phyloP scores from a whole-genome alignment of 179 eudicot species.

The Silene coronaria region DNA sequence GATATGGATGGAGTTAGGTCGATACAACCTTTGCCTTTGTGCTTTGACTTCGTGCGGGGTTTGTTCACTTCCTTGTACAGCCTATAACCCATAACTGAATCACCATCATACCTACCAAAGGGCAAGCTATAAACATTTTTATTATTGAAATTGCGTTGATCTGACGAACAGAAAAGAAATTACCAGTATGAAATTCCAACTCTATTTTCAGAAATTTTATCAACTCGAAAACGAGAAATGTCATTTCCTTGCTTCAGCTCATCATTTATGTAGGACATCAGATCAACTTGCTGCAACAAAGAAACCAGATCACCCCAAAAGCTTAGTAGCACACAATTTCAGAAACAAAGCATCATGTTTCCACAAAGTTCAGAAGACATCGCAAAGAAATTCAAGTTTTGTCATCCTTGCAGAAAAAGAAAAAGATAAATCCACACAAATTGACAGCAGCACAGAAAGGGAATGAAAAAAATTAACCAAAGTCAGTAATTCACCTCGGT shows the following conservation, averaged over 20 bases:
- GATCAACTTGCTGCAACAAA: slow-evolving; percentile 68
- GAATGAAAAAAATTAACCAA: not conserved
- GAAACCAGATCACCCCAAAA: slow-evolving; percentile 11
- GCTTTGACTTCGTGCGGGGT: slow-evolving; percentile 31
- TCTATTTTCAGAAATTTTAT: slow-evolving; percentile 51
- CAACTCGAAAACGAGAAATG: slow-evolving; percentile 54
- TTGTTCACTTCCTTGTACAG: slow-evolving; percentile 63
- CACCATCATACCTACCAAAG: slow-evolving; percentile 73
- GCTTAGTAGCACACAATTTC: not conserved
- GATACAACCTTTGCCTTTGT: slow-evolving; percentile 30
- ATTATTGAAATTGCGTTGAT: not conserved
- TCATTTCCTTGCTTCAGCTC: slow-evolving; percentile 48
- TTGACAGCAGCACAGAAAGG: not conserved
- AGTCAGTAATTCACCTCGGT: slow-evolving; percentile 36
- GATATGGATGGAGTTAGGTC: slow-evolving; percentile 23
- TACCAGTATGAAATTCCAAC: slow-evolving; percentile 64
- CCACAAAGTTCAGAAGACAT: not conserved
- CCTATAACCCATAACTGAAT: slow-evolving; percentile 61
- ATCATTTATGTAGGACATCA: slow-evolving; percentile 46
- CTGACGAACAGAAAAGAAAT: slow-evolving; percentile 3
- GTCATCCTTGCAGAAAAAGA: not conserved
- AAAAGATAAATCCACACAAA: not conserved
- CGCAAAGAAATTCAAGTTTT: not conserved
- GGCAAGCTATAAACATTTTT: not conserved
- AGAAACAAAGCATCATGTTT: not conserved